Conservation (phyloP, 2,329 filamentous ascomycete genomes). For the Aspergillus tubingensis region DNA sequence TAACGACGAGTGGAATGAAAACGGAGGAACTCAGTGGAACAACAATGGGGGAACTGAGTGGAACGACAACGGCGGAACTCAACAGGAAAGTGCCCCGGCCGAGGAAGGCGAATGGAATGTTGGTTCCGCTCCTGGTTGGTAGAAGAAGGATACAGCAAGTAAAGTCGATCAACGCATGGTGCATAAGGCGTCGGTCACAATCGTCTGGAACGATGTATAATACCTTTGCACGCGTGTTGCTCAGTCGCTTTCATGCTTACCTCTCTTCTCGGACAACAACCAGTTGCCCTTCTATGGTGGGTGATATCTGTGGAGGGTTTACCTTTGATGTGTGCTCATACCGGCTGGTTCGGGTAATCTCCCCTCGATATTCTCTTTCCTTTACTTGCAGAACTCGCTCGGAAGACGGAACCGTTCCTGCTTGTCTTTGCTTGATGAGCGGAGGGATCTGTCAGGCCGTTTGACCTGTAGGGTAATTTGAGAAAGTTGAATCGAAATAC, state of each 20-base stretch:
- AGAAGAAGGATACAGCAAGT: not conserved
- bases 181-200: not conserved
- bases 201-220: slow-evolving; percentile 11
- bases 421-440: not conserved
- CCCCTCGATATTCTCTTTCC: not conserved
- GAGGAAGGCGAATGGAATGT: not conserved
- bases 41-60: not conserved
- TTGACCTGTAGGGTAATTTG: not conserved
- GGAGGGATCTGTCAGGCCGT: not conserved
- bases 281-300: not conserved
- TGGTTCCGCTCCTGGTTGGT: not conserved
- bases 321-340: not conserved
- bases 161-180: not conserved
- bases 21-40: not conserved
- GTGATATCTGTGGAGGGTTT: not conserved
- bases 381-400: not conserved
- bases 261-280: not conserved
- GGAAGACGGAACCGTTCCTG: not conserved
- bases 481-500: not conserved
- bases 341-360: slow-evolving; percentile 2
- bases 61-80: not conserved
- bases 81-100: too few relatives aligned
- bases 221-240: not conserved
- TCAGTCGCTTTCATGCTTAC: not conserved
- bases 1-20: not conserved